These are phyloP conservation scores for Fusarium sp. DNA, from an alignment of 2,329 filamentous ascomycete species.

Conservation along the genomic window DNA sequence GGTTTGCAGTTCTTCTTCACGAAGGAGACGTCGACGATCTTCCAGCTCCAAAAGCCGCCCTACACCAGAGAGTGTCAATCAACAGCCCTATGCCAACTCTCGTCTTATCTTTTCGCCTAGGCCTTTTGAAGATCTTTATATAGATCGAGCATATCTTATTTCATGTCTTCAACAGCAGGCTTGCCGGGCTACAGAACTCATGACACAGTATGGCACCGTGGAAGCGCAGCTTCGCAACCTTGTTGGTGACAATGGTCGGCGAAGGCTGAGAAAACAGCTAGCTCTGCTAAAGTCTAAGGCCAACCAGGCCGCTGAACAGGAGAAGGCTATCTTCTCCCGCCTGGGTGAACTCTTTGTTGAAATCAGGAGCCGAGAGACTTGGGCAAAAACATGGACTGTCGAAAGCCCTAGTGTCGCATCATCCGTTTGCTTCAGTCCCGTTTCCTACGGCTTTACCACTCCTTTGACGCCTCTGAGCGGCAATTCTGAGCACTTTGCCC, in stretches of 20 bases:
- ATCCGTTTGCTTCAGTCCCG: slow-evolving; percentile 24
- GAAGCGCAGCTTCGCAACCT: slow-evolving; percentile 48
- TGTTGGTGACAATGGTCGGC: slow-evolving; percentile 40
- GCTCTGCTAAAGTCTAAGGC: slow-evolving; percentile 56
- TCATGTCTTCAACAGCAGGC: slow-evolving; percentile 55
- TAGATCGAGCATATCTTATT: slow-evolving; percentile 60
- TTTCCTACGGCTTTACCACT: slow-evolving; percentile 19
- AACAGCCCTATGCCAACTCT: slow-evolving; percentile 4
- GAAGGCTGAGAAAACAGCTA: slow-evolving; percentile 54
- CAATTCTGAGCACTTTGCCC: slow-evolving; percentile 48
- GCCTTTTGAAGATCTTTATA: slow-evolving; percentile 55
- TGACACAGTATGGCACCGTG: slow-evolving; percentile 50
- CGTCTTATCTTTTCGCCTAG: slow-evolving; percentile 50
- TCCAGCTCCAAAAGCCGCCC: slow-evolving; percentile 12
- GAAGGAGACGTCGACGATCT: slow-evolving; percentile 21
- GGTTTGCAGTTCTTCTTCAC: background rate
- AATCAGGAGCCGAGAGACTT: slow-evolving; percentile 57
- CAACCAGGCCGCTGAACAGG: slow-evolving; percentile 57
- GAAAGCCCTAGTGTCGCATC: slow-evolving; percentile 21
- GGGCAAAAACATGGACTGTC: slow-evolving; percentile 42
- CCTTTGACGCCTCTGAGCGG: slow-evolving; percentile 43
- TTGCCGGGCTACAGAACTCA: slow-evolving; percentile 50
- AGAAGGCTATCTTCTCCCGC: slow-evolving; percentile 56
- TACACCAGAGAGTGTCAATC: slow-evolving; percentile 1
- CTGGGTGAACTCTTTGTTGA: slow-evolving; percentile 63